These are phyloP conservation scores for Pestalotiopsis sp. DNA, from an alignment of 2,329 filamentous ascomycete genomes.

Conservation along the genomic window DNA sequence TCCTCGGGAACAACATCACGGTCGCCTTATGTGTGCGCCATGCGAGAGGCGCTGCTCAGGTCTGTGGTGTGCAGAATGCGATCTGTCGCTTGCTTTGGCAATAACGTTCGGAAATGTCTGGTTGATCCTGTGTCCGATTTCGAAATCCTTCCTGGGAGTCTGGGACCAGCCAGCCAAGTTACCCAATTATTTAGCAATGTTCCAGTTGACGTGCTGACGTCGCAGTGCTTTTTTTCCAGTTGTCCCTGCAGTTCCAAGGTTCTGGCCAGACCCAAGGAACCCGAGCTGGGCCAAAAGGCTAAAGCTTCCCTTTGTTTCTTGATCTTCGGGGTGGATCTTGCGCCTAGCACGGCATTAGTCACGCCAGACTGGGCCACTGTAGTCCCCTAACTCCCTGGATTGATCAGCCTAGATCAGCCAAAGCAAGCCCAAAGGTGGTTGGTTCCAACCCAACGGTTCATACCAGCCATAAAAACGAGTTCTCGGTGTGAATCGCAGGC, in stretches of 20 bases:
- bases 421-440: not conserved
- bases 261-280: not conserved
- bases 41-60: not conserved
- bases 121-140: not conserved
- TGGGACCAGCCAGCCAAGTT: not conserved
- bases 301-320: not conserved
- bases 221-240: not conserved
- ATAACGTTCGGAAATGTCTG: not conserved
- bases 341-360: not conserved
- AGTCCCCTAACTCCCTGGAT: not conserved
- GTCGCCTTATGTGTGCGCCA: not conserved
- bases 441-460: not conserved
- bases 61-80: not conserved
- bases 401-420: not conserved
- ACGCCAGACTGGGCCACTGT: not conserved
- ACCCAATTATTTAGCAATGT: not conserved
- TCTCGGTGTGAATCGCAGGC: too few relatives aligned
- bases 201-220: not conserved
- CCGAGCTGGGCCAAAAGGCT: not conserved
- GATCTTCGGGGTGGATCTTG: not conserved
- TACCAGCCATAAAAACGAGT: too few relatives aligned
- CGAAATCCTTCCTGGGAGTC: not conserved
- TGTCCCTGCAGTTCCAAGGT: not conserved
- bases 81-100: not conserved
- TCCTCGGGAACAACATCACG: slow-evolving; percentile 7